Base-by-base conservation (phyloP, 139 green algal genomes). In the Limnomonas spitsbergensis region DNA sequence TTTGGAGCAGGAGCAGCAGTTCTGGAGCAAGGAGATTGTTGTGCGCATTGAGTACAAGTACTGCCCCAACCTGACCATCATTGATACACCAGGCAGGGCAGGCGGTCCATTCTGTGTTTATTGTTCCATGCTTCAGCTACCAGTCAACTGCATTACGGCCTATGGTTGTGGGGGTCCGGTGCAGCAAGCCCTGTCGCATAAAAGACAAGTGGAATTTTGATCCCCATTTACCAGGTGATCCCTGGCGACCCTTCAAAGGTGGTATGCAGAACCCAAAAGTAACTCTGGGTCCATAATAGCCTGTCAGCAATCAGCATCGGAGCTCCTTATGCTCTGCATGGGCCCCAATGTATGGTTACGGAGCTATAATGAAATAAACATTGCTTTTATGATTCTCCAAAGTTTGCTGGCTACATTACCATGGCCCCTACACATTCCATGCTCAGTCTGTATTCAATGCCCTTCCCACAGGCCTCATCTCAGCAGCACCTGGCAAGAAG, bases 51-150 rank as follows among this genome's bases (percentile, higher is more conserved):
- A 98, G 81, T 94, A 95, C 88, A 94, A 93, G 82, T 97, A 92
- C 88, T 97, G 93, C 81, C 95, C 95, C 38, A 98, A 98, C 87
- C 87, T 98, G 4, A 97, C 94, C 53, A 98, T 98, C 87, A 98
- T 98, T 72, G 95, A 98, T 81, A 98, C 94, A 0, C 95, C 95
- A 26, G 94, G 93, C 90, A 34, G 4, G 79, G n/a, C 67, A 56
- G 53, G 42, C 7, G 7, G 9, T 27, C 7, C 42, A 6, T 54
- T 54, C 7, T 54, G 42, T 9, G 6, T 6, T 54, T 6, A 54
- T 9, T 27, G 9, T 27, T 54, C 42, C 42, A 54, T 54, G 42
- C 42, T 54, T 54, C 42, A 54, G n/a, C n/a, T n/a, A n/a, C n/a
- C n/a, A n/a, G n/a, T n/a, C n/a, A n/a, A n/a, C n/a, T n/a, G n/a